These are phyloP conservation scores for Veloporphyrellus conicus DNA, from an alignment of 1,284 basidiomycete genomes.

Conservation along the genomic window DNA sequence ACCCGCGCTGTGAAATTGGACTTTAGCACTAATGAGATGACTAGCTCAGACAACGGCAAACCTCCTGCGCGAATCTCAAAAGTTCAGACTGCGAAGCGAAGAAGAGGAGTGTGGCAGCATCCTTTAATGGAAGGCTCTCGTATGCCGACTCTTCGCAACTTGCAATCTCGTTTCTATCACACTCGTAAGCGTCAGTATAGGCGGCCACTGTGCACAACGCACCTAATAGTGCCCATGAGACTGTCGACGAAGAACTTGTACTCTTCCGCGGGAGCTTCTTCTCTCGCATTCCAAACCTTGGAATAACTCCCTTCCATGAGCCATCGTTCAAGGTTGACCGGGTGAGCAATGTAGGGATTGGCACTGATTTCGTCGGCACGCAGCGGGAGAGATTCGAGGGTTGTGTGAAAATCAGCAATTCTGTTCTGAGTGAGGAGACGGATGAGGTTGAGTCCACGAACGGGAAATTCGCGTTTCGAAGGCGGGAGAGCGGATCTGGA, in stretches of 20 bases:
- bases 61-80: conserved; percentile 72
- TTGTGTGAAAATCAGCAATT: conserved; percentile 98
- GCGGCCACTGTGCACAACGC: neutral
- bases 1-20: conserved; percentile 52
- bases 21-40: neutral
- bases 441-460: conserved; percentile 91
- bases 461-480: conserved; percentile 82
- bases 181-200: conserved; percentile 1
- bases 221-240: conserved; percentile 91
- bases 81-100: conserved; percentile 78
- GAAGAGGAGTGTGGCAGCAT: conserved; percentile 85
- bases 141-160: conserved; percentile 91
- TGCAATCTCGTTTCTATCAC: conserved; percentile 81
- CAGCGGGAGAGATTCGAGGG: conserved; percentile 90
- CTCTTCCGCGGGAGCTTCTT: conserved; percentile 81
- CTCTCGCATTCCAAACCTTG: conserved; percentile 94
- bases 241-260: conserved; percentile 89
- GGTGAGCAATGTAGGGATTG: conserved; percentile 80
- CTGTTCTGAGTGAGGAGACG: conserved; percentile 93
- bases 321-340: conserved; percentile 91
- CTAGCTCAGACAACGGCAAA: conserved; percentile 29
- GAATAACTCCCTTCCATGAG: conserved; percentile 99
- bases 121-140: conserved; percentile 80
- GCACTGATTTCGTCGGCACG: conserved; percentile 66
- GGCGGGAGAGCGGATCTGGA: conserved; percentile 67